These are phyloP conservation scores for Xylariomycetidae sp. DNA, from an alignment of 2,329 filamentous ascomycete genomes.

Conservation along the genomic window DNA sequence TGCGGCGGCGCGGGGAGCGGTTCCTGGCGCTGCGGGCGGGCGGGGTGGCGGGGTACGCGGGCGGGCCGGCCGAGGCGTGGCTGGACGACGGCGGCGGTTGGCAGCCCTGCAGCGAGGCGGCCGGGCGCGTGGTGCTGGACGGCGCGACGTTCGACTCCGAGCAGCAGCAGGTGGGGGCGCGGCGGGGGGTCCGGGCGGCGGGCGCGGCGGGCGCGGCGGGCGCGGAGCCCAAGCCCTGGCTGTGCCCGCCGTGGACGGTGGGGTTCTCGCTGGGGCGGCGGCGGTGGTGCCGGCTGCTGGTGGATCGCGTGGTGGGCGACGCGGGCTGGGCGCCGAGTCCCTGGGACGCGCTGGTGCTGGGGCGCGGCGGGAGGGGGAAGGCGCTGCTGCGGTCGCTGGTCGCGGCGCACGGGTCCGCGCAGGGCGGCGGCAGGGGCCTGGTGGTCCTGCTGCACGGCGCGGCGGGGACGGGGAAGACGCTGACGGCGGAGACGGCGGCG, in stretches of 20 bases:
- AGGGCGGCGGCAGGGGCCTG: conserved; percentile 32
- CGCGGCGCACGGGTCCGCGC: conserved; percentile 19
- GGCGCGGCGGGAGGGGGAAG: conserved; percentile 21
- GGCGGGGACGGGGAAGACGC: conserved; percentile 32
- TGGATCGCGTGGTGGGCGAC: conserved; percentile 19
- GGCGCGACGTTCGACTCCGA: conserved; percentile 25
- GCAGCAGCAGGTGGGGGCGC: too few species aligned
- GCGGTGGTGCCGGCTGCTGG: conserved; percentile 21
- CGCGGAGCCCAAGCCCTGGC: conserved; percentile 12
- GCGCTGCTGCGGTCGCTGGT: conserved; percentile 21
- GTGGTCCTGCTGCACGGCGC: conserved; percentile 31
- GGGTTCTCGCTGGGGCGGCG: conserved; percentile 23
- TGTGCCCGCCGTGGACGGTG: conserved; percentile 22
- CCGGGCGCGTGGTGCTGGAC: conserved; percentile 24
- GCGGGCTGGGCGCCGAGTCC: conserved; percentile 18
- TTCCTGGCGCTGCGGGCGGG: conserved; percentile 17
- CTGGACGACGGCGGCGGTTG: conserved; percentile 22
- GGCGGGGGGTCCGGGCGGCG: too few species aligned
- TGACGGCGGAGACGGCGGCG: conserved; percentile 30
- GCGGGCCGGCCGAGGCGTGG: conserved; percentile 20
- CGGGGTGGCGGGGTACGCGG: conserved; percentile 17
- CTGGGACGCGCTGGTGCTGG: conserved; percentile 22
- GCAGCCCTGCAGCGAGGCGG: conserved; percentile 22
- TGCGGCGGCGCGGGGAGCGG: conserved; percentile 16
- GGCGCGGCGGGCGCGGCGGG: conserved; percentile 10